A percentile compares a stretch with the other conserved stretches of the same genome.
Evolutionary conservation across 129 eudicot species (phyloP).

Genomic region (Flaveria bidentis): DNA sequence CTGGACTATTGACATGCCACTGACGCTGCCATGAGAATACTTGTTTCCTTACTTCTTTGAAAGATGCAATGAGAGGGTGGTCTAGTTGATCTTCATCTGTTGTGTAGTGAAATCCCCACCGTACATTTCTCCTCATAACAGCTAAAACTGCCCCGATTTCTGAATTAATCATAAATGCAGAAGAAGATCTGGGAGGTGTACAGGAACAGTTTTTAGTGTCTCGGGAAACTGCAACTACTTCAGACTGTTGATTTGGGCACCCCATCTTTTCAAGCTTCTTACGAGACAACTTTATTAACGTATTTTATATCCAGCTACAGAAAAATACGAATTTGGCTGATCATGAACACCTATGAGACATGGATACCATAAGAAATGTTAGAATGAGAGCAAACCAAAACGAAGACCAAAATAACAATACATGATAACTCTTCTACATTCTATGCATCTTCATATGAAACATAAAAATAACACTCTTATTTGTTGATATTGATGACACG

Average conservation of each 20-base stretch:
- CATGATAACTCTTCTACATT: conserved; percentile 6
- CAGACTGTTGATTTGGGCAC: conserved; percentile 44
- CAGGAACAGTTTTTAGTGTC: conserved; percentile 38
- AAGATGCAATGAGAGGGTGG: conserved; percentile 77
- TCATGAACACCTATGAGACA: conserved; percentile 42
- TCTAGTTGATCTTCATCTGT: conserved; percentile 82
- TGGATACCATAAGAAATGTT: conserved; percentile 16
- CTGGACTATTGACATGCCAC: conserved; percentile 68
- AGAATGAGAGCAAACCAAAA: conserved; percentile 19
- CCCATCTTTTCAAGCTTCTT: conserved; percentile 41
- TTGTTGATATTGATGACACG: conserved; percentile 2
- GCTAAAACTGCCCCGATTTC: conserved; percentile 93
- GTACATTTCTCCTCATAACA: conserved; percentile 90
- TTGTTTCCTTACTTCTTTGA: conserved; percentile 68
- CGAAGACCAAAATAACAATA: not conserved
- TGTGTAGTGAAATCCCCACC: conserved; percentile 93
- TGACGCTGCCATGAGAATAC: conserved; percentile 70
- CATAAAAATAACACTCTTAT: conserved; percentile 9
- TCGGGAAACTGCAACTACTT: conserved; percentile 33
- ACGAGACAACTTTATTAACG: conserved; percentile 20
- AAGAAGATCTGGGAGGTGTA: conserved; percentile 54
- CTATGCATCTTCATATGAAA: not conserved
- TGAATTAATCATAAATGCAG: conserved; percentile 78
- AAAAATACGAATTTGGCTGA: conserved; percentile 31
- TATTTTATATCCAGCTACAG: conserved; percentile 24